Conservation (phyloP, 2,329 filamentous ascomycete species). For the Apiospora malaysiana region DNA sequence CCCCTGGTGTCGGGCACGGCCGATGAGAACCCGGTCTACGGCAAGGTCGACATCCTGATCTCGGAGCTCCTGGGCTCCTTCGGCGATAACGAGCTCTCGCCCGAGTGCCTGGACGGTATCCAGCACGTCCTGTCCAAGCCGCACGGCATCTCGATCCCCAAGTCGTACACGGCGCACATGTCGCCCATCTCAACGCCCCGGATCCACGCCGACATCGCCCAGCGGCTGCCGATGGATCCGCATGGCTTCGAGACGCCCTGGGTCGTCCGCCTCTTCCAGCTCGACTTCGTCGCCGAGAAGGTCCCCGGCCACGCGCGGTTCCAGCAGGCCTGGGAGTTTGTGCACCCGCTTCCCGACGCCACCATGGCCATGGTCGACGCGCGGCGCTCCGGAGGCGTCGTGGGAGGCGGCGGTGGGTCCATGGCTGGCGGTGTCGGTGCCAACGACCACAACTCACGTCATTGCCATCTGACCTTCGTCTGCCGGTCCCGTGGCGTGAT, state of each 20-base stretch:
- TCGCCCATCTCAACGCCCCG: slow-evolving; percentile 91
- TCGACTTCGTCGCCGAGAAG: slow-evolving; percentile 80
- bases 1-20: slow-evolving; percentile 60
- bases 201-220: slow-evolving; percentile 79
- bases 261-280: slow-evolving; percentile 89
- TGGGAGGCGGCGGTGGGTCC: slow-evolving; percentile 72
- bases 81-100: slow-evolving; percentile 94
- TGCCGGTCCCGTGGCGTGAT: slow-evolving; percentile 80
- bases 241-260: slow-evolving; percentile 89
- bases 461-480: slow-evolving; percentile 78
- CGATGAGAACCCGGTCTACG: slow-evolving; percentile 54
- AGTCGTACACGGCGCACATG: slow-evolving; percentile 90
- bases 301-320: slow-evolving; percentile 67
- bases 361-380: slow-evolving; percentile 61
- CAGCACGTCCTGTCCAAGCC: slow-evolving; percentile 81
- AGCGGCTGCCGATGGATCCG: slow-evolving; percentile 64
- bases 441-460: slow-evolving; percentile 91
- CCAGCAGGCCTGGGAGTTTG: slow-evolving; percentile 81
- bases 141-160: slow-evolving; percentile 91
- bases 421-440: slow-evolving; percentile 78
- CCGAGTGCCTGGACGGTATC: slow-evolving; percentile 94
- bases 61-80: slow-evolving; percentile 96
- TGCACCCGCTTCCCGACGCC: slow-evolving; percentile 70
- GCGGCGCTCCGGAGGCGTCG: slow-evolving; percentile 67
- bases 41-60: slow-evolving; percentile 87